Conservation (phyloP, 257 asterid species). For the Solanum arcanum region DNA sequence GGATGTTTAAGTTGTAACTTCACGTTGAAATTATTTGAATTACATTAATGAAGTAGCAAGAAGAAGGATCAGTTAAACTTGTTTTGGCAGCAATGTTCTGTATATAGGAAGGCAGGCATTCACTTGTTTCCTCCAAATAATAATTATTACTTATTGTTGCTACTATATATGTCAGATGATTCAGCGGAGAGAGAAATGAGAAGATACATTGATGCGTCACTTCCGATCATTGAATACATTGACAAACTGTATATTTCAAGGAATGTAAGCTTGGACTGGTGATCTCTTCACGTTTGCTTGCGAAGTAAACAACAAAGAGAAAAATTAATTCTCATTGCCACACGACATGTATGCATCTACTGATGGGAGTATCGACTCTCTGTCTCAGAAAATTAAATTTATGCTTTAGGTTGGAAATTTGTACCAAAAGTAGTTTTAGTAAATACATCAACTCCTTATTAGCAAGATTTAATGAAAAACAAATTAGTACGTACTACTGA, state of each 20-base stretch:
- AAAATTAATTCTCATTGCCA: neutral
- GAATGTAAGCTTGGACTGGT: constrained; percentile 77
- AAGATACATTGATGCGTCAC: constrained; percentile 69
- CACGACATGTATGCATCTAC: neutral
- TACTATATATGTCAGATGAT: constrained; percentile 30
- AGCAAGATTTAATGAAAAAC: no score
- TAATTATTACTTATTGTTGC: neutral
- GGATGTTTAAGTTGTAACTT: neutral
- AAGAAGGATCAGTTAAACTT: neutral
- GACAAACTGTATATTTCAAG: constrained; percentile 58
- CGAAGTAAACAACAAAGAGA: neutral
- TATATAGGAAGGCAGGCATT: neutral
- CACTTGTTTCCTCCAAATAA: neutral
- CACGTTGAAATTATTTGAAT: neutral
- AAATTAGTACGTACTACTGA: neutral
- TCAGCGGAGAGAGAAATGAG: constrained; percentile 71
- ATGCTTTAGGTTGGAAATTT: neutral
- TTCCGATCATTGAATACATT: constrained; percentile 69
- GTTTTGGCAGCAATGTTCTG: neutral
- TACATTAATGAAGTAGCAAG: neutral
- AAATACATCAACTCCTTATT: neutral
- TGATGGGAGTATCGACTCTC: neutral
- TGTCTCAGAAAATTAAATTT: neutral
- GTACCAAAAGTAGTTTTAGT: neutral
- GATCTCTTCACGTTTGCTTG: neutral